A percentile compares a stretch with the other conserved stretches of the same genome.
These are phyloP conservation scores for Rhodotorula sp. DNA, from an alignment of 1,284 basidiomycete species.

Conservation along the genomic window DNA sequence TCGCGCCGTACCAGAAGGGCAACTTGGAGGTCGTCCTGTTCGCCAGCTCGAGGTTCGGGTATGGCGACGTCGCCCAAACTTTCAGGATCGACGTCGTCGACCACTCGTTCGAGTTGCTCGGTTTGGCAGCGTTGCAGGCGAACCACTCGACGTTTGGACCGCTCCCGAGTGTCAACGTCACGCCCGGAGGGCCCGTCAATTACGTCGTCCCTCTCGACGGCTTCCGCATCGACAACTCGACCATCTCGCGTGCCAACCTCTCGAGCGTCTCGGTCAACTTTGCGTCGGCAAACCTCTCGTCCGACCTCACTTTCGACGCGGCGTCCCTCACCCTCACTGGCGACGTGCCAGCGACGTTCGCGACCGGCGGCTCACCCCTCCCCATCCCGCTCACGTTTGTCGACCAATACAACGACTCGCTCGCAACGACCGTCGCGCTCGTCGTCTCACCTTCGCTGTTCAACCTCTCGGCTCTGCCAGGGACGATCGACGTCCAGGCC, in stretches of 20 bases:
- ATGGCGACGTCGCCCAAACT: conserved; percentile 39
- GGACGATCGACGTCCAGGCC: conserved; percentile 56
- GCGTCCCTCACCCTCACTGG: conserved; percentile 63
- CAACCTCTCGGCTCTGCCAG: conserved; percentile 55
- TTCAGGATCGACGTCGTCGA: conserved; percentile 55
- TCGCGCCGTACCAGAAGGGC: conserved; percentile 57
- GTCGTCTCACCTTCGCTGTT: conserved; percentile 67
- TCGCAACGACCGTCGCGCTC: conserved; percentile 61
- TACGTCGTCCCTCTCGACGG: conserved; percentile 51
- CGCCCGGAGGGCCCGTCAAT: conserved; percentile 52
- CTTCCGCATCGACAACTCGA: conserved; percentile 61
- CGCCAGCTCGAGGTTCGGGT: conserved; percentile 42
- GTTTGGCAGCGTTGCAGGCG: conserved; percentile 6
- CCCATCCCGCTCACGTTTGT: conserved; percentile 63
- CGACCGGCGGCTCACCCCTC: conserved; percentile 41
- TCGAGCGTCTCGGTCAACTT: conserved; percentile 49
- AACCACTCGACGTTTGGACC: conserved; percentile 44
- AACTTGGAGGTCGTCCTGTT: conserved; percentile 37
- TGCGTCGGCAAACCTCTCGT: conserved; percentile 45
- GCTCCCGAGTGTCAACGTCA: conserved; percentile 58
- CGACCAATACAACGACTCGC: conserved; percentile 62
- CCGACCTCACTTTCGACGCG: conserved; percentile 57
- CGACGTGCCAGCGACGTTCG: conserved; percentile 55
- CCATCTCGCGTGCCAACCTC: conserved; percentile 46
- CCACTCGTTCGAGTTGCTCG: conserved; percentile 59